phyloP scores from a whole-genome alignment of 768 basidiomycete species.

The Kwoniella bestiolae region DNA sequence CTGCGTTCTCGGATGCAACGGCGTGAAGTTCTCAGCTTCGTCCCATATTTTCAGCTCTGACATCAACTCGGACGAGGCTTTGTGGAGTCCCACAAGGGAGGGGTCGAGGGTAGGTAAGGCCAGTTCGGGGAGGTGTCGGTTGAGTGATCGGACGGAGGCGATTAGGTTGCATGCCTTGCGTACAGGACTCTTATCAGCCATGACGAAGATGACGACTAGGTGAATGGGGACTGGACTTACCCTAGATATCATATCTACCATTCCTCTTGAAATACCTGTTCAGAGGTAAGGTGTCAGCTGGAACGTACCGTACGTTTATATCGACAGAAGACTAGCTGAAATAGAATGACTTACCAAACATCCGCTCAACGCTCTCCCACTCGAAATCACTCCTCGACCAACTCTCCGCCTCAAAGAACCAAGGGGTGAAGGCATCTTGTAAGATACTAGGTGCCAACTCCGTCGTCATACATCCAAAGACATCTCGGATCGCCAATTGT shows the following conservation, averaged over 20 bases:
- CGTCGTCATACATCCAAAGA: constrained; percentile 51
- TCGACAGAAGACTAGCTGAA: too few species aligned
- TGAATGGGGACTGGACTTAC: too few species aligned
- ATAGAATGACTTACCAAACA: constrained; percentile 40
- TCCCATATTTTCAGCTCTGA: constrained; percentile 44
- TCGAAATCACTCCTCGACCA: constrained; percentile 40
- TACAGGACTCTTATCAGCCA: too few species aligned
- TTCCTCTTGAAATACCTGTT: constrained; percentile 42
- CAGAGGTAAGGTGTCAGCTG: background rate
- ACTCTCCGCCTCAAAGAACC: constrained; percentile 44
- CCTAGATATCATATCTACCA: constrained; percentile 44
- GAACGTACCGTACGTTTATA: background rate
- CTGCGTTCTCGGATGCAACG: constrained; percentile 39
- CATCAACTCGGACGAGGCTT: constrained; percentile 23
- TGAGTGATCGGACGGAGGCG: constrained; percentile 16
- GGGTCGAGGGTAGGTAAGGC: background rate
- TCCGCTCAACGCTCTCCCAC: constrained; percentile 50
- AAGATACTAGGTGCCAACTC: constrained; percentile 40
- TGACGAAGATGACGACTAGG: too few species aligned
- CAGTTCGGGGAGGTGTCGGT: constrained; percentile 1
- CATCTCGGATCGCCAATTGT: constrained; percentile 47
- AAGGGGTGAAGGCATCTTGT: constrained; percentile 37
- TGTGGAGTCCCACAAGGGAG: background rate
- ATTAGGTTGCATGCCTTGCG: constrained; percentile 18
- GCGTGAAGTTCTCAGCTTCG: constrained; percentile 38